A percentile compares a stretch with the other conserved stretches of the same genome.
These are phyloP conservation scores for Globisporangium carolinianum DNA, from an alignment of 352 stramenopile genomes.

Conservation along the genomic window DNA sequence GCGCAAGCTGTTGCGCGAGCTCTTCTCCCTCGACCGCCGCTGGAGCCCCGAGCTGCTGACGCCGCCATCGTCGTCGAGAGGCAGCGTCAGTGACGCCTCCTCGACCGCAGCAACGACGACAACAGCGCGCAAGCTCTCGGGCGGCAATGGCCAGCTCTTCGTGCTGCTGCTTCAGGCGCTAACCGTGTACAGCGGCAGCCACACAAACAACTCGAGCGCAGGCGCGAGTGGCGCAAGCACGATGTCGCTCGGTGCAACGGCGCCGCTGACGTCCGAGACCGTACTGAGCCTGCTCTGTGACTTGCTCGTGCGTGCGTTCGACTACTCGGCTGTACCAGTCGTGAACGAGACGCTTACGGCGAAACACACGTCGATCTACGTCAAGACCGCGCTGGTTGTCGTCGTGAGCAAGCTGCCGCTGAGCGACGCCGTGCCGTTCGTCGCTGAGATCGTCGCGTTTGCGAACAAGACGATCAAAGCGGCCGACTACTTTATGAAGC, in stretches of 20 bases:
- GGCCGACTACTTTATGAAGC: conserved; percentile 77
- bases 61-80: not conserved
- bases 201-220: conserved; percentile 19
- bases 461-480: conserved; percentile 46
- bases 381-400: conserved; percentile 65
- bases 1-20: conserved; percentile 41
- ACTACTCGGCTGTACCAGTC: conserved; percentile 48
- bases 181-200: conserved; percentile 55
- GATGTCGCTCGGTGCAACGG: conserved; percentile 45
- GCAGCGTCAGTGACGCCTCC: conserved; percentile 8
- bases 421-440: conserved; percentile 58
- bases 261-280: conserved; percentile 50
- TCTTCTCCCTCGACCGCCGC: conserved; percentile 50
- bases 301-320: conserved; percentile 62
- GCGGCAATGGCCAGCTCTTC: conserved; percentile 40
- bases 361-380: conserved; percentile 57
- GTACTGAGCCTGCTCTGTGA: conserved; percentile 67
- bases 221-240: conserved; percentile 19
- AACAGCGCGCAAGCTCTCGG: conserved; percentile 14
- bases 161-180: conserved; percentile 56
- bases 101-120: not conserved
- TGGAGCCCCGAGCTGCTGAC: conserved; percentile 37
- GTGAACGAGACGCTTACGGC: conserved; percentile 47
- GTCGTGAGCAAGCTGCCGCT: conserved; percentile 47
- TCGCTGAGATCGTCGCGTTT: conserved; percentile 61